These are phyloP conservation scores for Flaveria floridana DNA, from an alignment of 140 eudicot species.

Conservation along the genomic window DNA sequence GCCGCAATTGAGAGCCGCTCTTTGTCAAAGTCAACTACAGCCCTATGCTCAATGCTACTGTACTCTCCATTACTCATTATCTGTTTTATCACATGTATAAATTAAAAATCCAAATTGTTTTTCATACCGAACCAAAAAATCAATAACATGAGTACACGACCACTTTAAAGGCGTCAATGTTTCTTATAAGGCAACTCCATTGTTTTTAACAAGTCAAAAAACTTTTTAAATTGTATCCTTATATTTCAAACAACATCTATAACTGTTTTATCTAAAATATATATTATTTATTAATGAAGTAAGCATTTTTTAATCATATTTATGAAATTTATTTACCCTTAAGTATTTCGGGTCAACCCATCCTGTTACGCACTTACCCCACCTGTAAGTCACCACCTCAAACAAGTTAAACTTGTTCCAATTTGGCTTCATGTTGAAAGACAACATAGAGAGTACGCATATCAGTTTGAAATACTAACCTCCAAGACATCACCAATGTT, in stretches of 20 bases:
- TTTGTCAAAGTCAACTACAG: conserved; percentile 37
- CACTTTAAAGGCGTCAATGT: too few species aligned
- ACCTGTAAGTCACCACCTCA: too few species aligned
- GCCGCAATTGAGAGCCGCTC: conserved; percentile 60
- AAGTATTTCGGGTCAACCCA: neutral
- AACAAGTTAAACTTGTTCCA: neutral
- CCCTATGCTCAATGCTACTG: conserved; percentile 63
- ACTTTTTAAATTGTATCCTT: neutral
- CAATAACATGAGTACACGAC: neutral
- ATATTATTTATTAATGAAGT: neutral
- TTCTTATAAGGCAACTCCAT: too few species aligned
- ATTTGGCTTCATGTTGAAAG: neutral
- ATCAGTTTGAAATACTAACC: conserved; percentile 21
- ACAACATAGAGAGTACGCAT: too few species aligned
- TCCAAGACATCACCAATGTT: conserved; percentile 66
- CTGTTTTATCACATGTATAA: conserved; percentile 28
- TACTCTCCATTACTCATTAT: conserved; percentile 56
- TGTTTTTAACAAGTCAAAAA: neutral
- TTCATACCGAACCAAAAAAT: neutral
- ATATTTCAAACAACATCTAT: neutral
- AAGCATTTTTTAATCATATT: too few species aligned
- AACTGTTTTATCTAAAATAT: neutral
- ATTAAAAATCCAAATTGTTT: neutral
- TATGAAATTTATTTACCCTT: too few species aligned
- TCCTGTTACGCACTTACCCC: neutral